Evolutionary conservation across 139 green algal species (phyloP).

Genomic region (Chara braunii): DNA sequence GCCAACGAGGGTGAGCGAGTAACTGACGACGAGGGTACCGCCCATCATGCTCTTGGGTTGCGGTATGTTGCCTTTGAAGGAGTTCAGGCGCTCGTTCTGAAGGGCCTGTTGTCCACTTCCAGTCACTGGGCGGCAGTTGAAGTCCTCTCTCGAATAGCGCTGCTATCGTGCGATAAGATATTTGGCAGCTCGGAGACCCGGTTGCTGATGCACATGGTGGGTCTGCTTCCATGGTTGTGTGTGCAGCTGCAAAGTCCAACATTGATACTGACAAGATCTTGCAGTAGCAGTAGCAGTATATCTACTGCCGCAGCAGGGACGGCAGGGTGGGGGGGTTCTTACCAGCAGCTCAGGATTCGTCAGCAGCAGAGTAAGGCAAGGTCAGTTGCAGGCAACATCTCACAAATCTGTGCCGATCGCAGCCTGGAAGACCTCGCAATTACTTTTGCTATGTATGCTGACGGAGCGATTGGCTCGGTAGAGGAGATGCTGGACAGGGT

Average conservation of each 20-base stretch:
- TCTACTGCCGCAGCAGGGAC: not conserved
- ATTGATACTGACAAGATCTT: no score
- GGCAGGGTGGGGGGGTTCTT: not conserved
- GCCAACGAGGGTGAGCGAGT: no score
- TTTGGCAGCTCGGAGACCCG: constrained; percentile 56
- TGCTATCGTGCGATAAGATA: constrained; percentile 49
- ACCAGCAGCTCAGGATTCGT: constrained; percentile 1
- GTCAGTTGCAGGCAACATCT: constrained; percentile 17
- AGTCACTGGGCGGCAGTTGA: constrained; percentile 44
- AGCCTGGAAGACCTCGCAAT: constrained; percentile 24
- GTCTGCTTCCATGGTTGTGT: constrained; percentile 64
- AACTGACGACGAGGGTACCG: no score
- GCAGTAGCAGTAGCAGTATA: no score
- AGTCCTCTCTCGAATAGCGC: constrained; percentile 39
- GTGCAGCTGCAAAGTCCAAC: constrained; percentile 49
- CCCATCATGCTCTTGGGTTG: no score
- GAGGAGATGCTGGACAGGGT: constrained; percentile 27
- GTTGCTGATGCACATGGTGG: constrained; percentile 57
- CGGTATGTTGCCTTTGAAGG: no score
- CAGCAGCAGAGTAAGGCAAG: constrained; percentile 13
- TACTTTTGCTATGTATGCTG: constrained; percentile 26
- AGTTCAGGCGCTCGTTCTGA: constrained; percentile 73
- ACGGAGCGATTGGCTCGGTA: not conserved
- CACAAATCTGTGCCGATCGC: constrained; percentile 12
- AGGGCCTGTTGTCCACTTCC: constrained; percentile 61